phyloP scores from a whole-genome alignment of 2,329 filamentous ascomycete genomes.

The Sordariomycetes sp. region DNA sequence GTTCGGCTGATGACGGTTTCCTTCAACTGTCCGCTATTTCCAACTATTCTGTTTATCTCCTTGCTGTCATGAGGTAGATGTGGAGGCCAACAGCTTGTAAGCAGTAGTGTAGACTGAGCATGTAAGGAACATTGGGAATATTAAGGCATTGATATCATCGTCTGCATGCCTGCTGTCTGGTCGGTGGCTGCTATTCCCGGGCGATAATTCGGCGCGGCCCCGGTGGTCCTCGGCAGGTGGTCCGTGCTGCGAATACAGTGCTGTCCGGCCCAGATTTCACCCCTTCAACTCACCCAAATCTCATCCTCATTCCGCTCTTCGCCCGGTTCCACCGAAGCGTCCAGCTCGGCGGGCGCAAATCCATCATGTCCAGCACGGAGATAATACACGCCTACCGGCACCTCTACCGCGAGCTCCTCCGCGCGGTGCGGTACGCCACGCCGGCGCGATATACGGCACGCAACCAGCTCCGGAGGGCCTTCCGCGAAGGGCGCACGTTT shows the following conservation, averaged over 20 bases:
- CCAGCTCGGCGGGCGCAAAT: neutral
- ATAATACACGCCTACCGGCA: constrained; percentile 58
- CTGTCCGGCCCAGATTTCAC: no score
- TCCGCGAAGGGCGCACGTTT: constrained; percentile 34
- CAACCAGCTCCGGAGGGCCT: constrained; percentile 48
- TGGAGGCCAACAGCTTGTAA: neutral
- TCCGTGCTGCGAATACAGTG: no score
- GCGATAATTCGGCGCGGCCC: no score
- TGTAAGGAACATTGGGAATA: neutral
- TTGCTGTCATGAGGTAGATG: neutral
- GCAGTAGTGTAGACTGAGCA: neutral
- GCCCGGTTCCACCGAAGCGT: neutral
- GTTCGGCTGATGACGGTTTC: neutral
- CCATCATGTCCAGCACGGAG: constrained; percentile 18
- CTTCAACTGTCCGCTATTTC: neutral
- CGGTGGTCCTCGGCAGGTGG: no score
- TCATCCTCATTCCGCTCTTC: neutral
- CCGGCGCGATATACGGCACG: constrained; percentile 55
- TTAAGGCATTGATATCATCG: neutral
- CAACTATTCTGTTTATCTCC: neutral
- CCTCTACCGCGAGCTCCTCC: constrained; percentile 56
- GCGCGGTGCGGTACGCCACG: constrained; percentile 60
- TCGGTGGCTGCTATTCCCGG: neutral
- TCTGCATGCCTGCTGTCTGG: neutral
- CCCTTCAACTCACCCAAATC: neutral